These are phyloP conservation scores for Helotiales sp. DNA, from an alignment of 2,329 filamentous ascomycete genomes.

Conservation along the genomic window DNA sequence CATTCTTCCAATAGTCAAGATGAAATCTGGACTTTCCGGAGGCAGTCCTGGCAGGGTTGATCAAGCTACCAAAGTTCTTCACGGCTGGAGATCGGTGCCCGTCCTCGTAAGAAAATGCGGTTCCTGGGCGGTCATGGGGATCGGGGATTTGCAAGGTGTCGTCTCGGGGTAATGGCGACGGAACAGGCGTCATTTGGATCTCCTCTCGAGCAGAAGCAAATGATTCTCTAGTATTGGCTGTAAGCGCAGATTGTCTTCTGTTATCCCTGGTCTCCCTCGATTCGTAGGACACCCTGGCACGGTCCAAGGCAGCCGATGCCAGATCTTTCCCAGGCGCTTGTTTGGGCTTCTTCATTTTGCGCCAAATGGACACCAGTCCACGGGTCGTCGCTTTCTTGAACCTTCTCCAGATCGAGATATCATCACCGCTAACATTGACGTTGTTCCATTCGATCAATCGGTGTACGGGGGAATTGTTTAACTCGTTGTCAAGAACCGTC, in stretches of 20 bases:
- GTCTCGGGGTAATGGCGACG: constrained; percentile 70
- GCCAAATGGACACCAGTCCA: constrained; percentile 45
- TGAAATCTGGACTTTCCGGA: constrained; percentile 83
- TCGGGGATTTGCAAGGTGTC: constrained; percentile 38
- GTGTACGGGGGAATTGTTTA: constrained; percentile 96
- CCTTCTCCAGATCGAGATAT: constrained; percentile 82
- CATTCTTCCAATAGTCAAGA: constrained; percentile 91
- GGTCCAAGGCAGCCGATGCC: constrained; percentile 35
- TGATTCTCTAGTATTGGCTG: constrained; percentile 50
- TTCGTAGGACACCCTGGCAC: constrained; percentile 60
- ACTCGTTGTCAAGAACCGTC: constrained; percentile 86
- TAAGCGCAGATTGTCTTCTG: constrained; percentile 34
- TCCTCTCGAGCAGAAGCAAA: constrained; percentile 65
- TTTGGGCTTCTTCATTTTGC: constrained; percentile 55
- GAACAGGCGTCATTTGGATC: constrained; percentile 95
- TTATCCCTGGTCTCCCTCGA: constrained; percentile 51
- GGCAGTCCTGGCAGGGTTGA: constrained; percentile 71
- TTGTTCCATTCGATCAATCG: constrained; percentile 88
- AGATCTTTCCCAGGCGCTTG: constrained; percentile 44
- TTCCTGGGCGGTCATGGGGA: constrained; percentile 44
- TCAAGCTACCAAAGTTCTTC: constrained; percentile 68
- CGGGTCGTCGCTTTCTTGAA: constrained; percentile 82
- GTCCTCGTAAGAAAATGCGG: constrained; percentile 48
- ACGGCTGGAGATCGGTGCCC: constrained; percentile 37
- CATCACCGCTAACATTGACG: constrained; percentile 88